phyloP scores from a whole-genome alignment of 1,284 basidiomycete species.

The Leccinum colubrinum region DNA sequence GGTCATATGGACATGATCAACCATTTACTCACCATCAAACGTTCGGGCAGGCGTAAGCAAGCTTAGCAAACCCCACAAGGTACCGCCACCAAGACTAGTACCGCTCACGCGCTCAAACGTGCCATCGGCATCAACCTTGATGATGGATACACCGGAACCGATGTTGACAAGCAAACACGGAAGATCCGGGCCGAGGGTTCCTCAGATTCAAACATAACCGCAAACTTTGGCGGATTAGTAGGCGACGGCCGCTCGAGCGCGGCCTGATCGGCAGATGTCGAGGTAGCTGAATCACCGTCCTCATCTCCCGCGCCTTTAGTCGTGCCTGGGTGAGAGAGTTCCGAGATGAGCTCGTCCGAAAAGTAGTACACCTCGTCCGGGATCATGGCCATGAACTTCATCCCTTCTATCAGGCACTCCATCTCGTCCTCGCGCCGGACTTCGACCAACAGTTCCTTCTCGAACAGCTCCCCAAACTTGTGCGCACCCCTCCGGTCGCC shows the following conservation, averaged over 20 bases:
- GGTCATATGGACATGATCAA: conserved; percentile 8
- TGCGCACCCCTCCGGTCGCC: conserved; percentile 99
- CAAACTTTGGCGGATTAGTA: conserved; percentile 87
- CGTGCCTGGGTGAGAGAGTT: conserved; percentile 65
- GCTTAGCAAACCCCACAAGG: conserved; percentile 96
- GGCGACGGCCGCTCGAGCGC: conserved; percentile 87
- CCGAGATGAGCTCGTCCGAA: conserved; percentile 94
- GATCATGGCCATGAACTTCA: conserved; percentile 96
- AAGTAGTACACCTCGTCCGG: conserved; percentile 99
- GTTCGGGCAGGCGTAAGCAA: conserved; percentile 92
- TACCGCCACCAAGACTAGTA: conserved; percentile 97
- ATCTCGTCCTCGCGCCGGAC: conserved; percentile 95
- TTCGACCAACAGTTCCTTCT: conserved; percentile 76
- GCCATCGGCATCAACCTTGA: conserved; percentile 96
- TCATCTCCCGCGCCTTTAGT: conserved; percentile 16
- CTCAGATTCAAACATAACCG: conserved; percentile 78
- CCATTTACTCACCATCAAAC: conserved; percentile 81
- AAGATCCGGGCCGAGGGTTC: conserved; percentile 79
- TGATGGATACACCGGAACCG: conserved; percentile 95
- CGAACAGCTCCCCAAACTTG: conserved; percentile 87
- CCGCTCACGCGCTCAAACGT: conserved; percentile 96
- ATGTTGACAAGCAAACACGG: conserved; percentile 98
- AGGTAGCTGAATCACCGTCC: conserved; percentile 4
- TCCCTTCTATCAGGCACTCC: conserved; percentile 96
- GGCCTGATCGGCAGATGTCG: conserved; percentile 11